These are phyloP conservation scores for Stereocaulon alpinum DNA, from an alignment of 495 filamentous ascomycete species.

Conservation along the genomic window DNA sequence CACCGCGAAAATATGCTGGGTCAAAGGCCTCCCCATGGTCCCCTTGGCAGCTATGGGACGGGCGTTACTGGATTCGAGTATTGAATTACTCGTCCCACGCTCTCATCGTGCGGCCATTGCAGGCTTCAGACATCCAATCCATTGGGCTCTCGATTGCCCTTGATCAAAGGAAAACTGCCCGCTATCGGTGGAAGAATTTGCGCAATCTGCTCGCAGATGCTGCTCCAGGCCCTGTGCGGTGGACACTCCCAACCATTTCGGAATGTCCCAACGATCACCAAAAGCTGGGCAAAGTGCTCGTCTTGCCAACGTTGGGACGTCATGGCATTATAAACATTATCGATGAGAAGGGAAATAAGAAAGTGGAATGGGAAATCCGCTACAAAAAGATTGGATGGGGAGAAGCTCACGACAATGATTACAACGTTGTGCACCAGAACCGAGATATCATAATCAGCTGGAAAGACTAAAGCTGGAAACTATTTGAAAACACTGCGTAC, in stretches of 20 bases:
- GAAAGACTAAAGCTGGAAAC: not conserved
- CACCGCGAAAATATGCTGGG: constrained; percentile 12
- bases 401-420: not conserved
- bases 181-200: constrained; percentile 21
- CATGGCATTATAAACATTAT: not conserved
- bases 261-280: constrained; percentile 5
- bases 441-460: not conserved
- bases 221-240: constrained; percentile 43
- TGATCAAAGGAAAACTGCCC: constrained; percentile 22
- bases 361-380: constrained; percentile 5
- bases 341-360: not conserved
- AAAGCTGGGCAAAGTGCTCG: constrained; percentile 29
- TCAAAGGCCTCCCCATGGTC: constrained; percentile 19
- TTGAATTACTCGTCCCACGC: constrained; percentile 28
- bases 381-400: not conserved
- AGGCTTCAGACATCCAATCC: constrained; percentile 35
- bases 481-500: not conserved
- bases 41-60: constrained; percentile 60
- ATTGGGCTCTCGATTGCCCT: constrained; percentile 31
- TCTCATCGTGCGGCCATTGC: constrained; percentile 42
- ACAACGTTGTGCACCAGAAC: not conserved
- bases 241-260: constrained; percentile 43
- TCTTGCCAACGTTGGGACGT: constrained; percentile 39
- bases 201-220: constrained; percentile 28
- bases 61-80: constrained; percentile 71